Percentiles rank a stretch among this genome's conserved stretches.
Evolutionary conservation across 2,329 filamentous ascomycete genomes (phyloP).

Genomic region (Dactylellina leptospora): DNA sequence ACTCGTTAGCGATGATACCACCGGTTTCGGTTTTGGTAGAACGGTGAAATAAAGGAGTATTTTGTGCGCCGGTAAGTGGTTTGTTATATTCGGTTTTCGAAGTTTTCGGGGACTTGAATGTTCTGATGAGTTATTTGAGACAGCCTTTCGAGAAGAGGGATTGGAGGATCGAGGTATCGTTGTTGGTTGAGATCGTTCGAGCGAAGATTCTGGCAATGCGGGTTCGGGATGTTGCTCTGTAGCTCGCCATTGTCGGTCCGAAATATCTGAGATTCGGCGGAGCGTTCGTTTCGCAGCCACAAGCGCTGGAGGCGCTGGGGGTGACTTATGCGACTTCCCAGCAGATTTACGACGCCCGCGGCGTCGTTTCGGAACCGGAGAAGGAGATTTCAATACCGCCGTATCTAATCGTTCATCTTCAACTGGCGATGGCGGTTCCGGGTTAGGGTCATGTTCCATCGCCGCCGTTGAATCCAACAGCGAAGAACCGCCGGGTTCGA

Average conservation of each 20-base stretch:
- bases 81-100: conserved; percentile 15
- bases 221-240: background rate
- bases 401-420: no score
- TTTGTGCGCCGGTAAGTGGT: background rate
- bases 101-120: conserved; percentile 1
- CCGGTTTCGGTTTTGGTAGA: conserved; percentile 23
- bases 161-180: background rate
- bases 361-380: conserved; percentile 3
- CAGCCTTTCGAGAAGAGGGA: background rate
- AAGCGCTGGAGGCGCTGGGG: conserved; percentile 16
- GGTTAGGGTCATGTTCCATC: no score
- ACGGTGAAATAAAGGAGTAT: conserved; percentile 40
- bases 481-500: background rate
- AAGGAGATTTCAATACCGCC: no score
- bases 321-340: background rate
- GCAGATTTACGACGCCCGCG: no score
- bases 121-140: background rate
- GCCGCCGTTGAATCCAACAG: no score
- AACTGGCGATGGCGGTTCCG: background rate
- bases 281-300: conserved; percentile 27
- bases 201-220: background rate
- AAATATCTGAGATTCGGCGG: conserved; percentile 21
- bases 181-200: background rate
- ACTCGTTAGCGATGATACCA: background rate
- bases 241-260: conserved; percentile 37